Evolutionary conservation across 495 filamentous ascomycete genomes (phyloP).

Genomic region (Corynascus novoguineensis): DNA sequence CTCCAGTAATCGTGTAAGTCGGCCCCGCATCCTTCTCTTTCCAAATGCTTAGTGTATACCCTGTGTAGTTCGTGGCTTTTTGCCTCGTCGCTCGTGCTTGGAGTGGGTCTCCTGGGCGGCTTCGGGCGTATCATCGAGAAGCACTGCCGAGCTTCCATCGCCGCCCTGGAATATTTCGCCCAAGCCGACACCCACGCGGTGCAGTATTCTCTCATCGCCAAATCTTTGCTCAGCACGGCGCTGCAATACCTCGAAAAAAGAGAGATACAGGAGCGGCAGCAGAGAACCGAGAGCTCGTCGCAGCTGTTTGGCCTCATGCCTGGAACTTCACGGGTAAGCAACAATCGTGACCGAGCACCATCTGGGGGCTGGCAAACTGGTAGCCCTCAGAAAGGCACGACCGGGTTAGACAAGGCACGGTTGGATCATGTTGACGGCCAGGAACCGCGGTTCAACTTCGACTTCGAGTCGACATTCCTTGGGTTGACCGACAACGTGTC

Average conservation of each 20-base stretch:
- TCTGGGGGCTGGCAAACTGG: background rate
- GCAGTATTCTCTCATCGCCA: conserved; percentile 44
- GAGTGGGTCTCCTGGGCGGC: conserved; percentile 38
- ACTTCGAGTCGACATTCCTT: conserved; percentile 26
- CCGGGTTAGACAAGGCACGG: conserved; percentile 4
- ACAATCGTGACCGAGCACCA: background rate
- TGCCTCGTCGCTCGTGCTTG: conserved; percentile 43
- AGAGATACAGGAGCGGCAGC: conserved; percentile 35
- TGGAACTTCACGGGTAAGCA: background rate
- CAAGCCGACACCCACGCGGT: conserved; percentile 37
- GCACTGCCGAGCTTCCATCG: conserved; percentile 35
- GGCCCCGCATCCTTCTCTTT: background rate
- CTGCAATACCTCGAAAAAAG: conserved; percentile 35
- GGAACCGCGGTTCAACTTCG: conserved; percentile 21
- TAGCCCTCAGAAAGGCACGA: background rate
- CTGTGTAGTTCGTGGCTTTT: conserved; percentile 41
- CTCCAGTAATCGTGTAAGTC: conserved; percentile 42
- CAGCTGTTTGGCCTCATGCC: conserved; percentile 41
- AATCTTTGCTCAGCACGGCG: conserved; percentile 38
- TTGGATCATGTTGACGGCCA: conserved; percentile 1
- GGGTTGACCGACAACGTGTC: conserved; percentile 22
- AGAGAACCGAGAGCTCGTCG: conserved; percentile 39
- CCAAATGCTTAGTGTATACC: background rate
- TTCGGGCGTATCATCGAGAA: conserved; percentile 45
- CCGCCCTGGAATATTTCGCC: conserved; percentile 40